Percentiles rank a stretch among this genome's conserved stretches.
Conservation (phyloP, 2,329 filamentous ascomycete species). For the Ascochyta rabiei region DNA sequence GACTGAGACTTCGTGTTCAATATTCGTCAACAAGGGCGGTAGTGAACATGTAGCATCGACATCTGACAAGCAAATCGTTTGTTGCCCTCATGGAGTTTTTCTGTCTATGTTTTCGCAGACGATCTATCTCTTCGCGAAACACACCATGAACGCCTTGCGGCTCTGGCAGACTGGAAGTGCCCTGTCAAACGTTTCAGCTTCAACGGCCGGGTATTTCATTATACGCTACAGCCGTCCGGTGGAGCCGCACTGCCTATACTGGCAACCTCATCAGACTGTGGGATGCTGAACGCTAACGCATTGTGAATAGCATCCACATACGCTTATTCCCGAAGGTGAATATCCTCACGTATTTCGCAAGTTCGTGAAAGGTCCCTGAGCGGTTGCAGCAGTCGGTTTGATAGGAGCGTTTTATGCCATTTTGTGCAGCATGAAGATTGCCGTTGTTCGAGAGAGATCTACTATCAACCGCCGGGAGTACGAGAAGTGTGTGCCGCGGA, state of each 20-base stretch:
- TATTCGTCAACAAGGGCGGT: too few relatives aligned
- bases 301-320: slow-evolving; percentile 14
- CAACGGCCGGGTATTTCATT: neutral
- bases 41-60: neutral
- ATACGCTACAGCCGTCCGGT: slow-evolving; percentile 6
- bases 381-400: neutral
- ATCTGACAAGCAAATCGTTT: neutral
- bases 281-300: slow-evolving; percentile 18
- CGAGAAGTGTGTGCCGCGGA: neutral
- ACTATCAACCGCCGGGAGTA: neutral
- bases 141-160: neutral
- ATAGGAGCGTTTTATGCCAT: neutral
- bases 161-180: neutral
- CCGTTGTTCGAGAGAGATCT: neutral
- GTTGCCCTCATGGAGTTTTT: neutral
- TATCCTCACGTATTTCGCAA: neutral
- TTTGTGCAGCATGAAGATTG: neutral
- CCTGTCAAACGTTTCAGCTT: neutral
- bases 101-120: neutral
- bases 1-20: neutral
- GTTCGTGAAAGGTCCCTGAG: neutral
- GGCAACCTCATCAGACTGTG: slow-evolving; percentile 11
- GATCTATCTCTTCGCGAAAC: neutral
- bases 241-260: slow-evolving; percentile 15
- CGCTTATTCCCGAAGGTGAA: slow-evolving; percentile 11